phyloP scores from a whole-genome alignment of 345 rosid species.

The Heritiera fomes region DNA sequence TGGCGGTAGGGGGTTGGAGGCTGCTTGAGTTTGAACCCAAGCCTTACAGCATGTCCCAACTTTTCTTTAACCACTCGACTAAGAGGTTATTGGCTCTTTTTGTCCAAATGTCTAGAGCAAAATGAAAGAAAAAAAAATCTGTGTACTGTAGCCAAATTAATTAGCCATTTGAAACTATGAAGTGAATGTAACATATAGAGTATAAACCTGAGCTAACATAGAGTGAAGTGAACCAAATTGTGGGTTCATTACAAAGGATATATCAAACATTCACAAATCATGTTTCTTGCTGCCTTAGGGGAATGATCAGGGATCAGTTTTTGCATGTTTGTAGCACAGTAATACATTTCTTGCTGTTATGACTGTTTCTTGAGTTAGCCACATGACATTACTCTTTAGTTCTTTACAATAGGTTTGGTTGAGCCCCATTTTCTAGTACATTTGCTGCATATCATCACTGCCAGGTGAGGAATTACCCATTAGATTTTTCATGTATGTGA shows the following conservation, averaged over 20 bases:
- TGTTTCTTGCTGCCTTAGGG: background rate
- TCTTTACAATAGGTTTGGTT: background rate
- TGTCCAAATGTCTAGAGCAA: background rate
- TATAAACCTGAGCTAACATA: background rate
- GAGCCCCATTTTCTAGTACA: background rate
- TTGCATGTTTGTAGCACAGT: background rate
- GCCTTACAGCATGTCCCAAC: too few relatives aligned
- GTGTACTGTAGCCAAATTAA: background rate
- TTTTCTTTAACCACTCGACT: too few relatives aligned
- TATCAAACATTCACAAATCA: background rate
- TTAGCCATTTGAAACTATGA: conserved; percentile 8
- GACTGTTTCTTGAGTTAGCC: background rate
- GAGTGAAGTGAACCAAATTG: background rate
- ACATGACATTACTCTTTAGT: background rate
- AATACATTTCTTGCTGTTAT: background rate
- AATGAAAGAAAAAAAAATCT: background rate
- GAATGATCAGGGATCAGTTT: background rate
- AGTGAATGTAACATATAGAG: background rate
- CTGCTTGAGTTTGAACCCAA: too few relatives aligned
- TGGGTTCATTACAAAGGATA: background rate
- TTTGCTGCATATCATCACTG: background rate
- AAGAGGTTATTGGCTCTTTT: background rate
- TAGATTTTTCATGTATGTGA: background rate
- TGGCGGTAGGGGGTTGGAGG: too few relatives aligned
- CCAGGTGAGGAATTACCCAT: background rate